Evolutionary conservation across 495 filamentous ascomycete species (phyloP), one percentile per base, ranked within the genome.

Genomic region (Lichina pygmaea): DNA sequence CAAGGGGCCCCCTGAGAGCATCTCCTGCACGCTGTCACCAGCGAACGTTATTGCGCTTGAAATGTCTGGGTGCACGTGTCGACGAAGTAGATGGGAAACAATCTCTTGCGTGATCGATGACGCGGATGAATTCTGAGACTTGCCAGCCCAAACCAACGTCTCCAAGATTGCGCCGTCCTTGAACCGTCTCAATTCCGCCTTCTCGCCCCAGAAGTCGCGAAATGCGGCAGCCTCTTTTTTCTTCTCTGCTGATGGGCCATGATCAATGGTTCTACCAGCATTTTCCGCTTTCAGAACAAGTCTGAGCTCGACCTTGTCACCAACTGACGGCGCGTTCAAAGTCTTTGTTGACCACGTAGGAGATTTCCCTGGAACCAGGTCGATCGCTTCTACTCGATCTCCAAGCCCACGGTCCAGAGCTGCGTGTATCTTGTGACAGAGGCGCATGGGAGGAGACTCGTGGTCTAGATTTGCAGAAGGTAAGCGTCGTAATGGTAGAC

Each of bases 171-270:
- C 71, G 11, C 78, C 78, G 45, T 79, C 72, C 47, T 77, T 76
- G 56, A 82, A 83, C 34, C 78, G 72, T 52, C 78, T 67, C 13
- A 83, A 63, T 47, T 82, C 78, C 10, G 78, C 63, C 53, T 77
- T 79, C 5, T 77, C 68, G 7, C 78, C 78, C 78, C 78, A 84
- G 54, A 84, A 82, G 32, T 67, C 62, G n/a, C 74, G 73, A 49
- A 78, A 84, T 24, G 60, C 62, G 7, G 71, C 68, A 33, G 77
- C 71, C 51, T 73, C 68, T 46, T 71, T 68, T 55, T 74, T 83
- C 42, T 83, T 66, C 55, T 93, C 82, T 5, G 81, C 81, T 0
- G 75, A 55, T 2, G 89, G 89, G 3, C 89, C 89, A 53, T 82
- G 77, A 52, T 97, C 89, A 40, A 93, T 75, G 16, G 70, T 63